phyloP scores from a whole-genome alignment of 371 early-diverging fungal species.

The Dichotomocladium elegans region DNA sequence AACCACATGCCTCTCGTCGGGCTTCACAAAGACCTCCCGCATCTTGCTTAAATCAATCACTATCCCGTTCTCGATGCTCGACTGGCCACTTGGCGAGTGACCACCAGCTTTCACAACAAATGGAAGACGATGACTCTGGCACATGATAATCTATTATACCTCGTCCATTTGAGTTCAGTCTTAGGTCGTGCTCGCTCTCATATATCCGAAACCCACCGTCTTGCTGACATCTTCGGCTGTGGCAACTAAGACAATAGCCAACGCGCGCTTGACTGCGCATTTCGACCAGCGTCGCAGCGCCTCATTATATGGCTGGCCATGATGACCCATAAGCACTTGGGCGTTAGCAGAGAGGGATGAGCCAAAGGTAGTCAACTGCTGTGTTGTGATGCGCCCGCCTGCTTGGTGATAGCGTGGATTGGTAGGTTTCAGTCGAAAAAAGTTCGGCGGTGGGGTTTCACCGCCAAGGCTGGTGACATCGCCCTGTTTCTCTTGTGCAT shows the following conservation, averaged over 20 bases:
- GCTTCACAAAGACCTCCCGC: conserved; percentile 18
- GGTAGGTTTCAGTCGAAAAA: conserved; percentile 23
- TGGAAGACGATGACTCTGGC: conserved; percentile 11
- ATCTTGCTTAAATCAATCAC: conserved; percentile 35
- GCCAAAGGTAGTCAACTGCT: conserved; percentile 19
- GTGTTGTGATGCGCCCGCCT: conserved; percentile 14
- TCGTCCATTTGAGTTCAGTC: background rate
- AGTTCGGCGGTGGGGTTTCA: conserved; percentile 16
- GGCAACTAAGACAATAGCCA: conserved; percentile 17
- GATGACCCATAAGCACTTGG: conserved; percentile 15
- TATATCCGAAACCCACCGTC: conserved; percentile 10
- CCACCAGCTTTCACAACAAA: conserved; percentile 52
- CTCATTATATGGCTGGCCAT: conserved; percentile 15
- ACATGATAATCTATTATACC: conserved; percentile 18
- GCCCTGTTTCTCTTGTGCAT: conserved; percentile 1
- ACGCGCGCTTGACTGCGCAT: conserved; percentile 18
- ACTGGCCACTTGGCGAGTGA: conserved; percentile 53
- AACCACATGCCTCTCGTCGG: conserved; percentile 18
- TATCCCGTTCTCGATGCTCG: conserved; percentile 30
- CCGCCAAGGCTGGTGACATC: background rate
- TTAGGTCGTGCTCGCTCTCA: background rate
- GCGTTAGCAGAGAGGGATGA: conserved; percentile 16
- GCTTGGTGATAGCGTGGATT: conserved; percentile 8
- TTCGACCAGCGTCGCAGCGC: conserved; percentile 23
- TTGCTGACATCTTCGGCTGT: conserved; percentile 26